Evolutionary conservation across 2,329 filamentous ascomycete genomes (phyloP), one percentile per base, ranked within the genome.

Genomic region (Aspergillus sp.): DNA sequence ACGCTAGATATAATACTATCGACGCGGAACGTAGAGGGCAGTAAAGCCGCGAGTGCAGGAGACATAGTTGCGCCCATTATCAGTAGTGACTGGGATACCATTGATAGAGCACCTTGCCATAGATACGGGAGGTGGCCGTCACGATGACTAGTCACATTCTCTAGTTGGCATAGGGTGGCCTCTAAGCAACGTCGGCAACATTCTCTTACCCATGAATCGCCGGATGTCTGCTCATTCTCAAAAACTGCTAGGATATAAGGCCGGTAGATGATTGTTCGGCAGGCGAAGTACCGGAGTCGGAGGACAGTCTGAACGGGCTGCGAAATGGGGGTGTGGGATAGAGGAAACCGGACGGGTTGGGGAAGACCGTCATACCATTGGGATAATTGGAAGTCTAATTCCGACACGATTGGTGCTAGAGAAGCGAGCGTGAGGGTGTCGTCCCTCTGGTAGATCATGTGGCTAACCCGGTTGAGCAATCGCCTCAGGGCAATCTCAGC

Each of bases 31-130:
- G 70, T 76, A 1, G 82, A 77, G 8, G 82, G 80, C 30, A 93
- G 79, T 41, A 93, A 86, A 50, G 79, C 82, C 22, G 84, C 86
- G 3, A 93, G 82, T 5, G 87, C 87, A 1, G 87, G 86, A 8
- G 87, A 92, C 86, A 93, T 90, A 15, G 88, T 91, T 15, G 90
- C 89, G 6, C 89, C 90, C 90, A 95, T 93, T 34, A 95, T 85
- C 44, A 95, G 80, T 15, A 95, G 79, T 2, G 89, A 89, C 73
- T 95, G 90, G 5, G 89, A 91, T 20, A 93, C 89, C 69, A 95
- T 90, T 20, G 89, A 92, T 39, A 95, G 81, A 8, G 90, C 89
- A 17, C 90, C 90, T 77, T 93, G 90, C 87, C 89, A 95, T 19
- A 93, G 82, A 74, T 93, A 95, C 12, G 90, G 90, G 78, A 95